phyloP scores from a whole-genome alignment of 2,329 filamentous ascomycete species.

The Epichloe coenophiala region DNA sequence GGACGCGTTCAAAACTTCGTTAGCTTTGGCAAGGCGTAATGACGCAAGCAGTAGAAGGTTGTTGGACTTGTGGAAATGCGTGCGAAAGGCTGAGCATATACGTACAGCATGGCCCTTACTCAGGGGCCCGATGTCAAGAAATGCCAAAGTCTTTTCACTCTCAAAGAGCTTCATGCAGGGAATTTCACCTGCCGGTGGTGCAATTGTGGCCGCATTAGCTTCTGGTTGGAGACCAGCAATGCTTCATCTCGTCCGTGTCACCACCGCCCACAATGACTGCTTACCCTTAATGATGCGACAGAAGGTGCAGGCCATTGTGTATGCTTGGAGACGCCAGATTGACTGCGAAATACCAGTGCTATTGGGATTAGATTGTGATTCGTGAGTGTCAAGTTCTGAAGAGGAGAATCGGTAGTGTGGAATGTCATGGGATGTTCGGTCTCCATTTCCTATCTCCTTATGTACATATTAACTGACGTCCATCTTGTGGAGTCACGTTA shows the following conservation, averaged over 20 bases:
- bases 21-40: not conserved
- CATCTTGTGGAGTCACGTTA: too few species aligned
- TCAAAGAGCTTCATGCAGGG: conserved; percentile 95
- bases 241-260: not conserved
- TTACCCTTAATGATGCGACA: conserved; percentile 94
- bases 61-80: not conserved
- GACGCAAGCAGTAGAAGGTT: not conserved
- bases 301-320: conserved; percentile 60
- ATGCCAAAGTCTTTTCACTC: conserved; percentile 83
- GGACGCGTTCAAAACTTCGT: not conserved
- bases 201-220: not conserved
- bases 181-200: conserved; percentile 59
- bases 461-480: too few species aligned
- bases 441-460: too few species aligned
- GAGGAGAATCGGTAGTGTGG: not conserved
- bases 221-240: not conserved
- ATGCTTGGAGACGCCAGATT: not conserved
- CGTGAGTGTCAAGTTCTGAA: too few species aligned
- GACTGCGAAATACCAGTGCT: not conserved
- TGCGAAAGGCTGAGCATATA: conserved; percentile 4
- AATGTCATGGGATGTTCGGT: not conserved
- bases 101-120: conserved; percentile 79
- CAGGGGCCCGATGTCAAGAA: conserved; percentile 89
- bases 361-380: not conserved
- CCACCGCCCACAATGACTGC: conserved; percentile 1